phyloP scores from a whole-genome alignment of 768 basidiomycete species.

The Kwoniella europaea region DNA sequence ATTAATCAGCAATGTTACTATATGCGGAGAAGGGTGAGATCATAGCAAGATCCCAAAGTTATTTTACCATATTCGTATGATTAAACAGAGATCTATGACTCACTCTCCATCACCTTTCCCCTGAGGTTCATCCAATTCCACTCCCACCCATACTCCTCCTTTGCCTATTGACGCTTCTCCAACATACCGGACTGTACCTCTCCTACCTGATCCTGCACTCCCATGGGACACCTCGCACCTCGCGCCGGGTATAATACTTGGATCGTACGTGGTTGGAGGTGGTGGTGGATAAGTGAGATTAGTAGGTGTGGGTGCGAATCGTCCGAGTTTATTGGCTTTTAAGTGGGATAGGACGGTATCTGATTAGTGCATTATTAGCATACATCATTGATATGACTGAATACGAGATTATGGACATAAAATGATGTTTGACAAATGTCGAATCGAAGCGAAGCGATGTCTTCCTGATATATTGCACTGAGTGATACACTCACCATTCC shows the following conservation, averaged over 20 bases:
- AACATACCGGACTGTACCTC: constrained; percentile 84
- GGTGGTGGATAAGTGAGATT: constrained; percentile 31
- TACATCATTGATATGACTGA: no score
- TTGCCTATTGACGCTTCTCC: constrained; percentile 78
- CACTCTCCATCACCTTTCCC: constrained; percentile 96
- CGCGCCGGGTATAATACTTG: constrained; percentile 69
- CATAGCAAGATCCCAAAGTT: no score
- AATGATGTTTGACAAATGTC: not conserved
- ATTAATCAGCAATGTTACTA: no score
- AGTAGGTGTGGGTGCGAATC: constrained; percentile 66
- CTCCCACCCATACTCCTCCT: constrained; percentile 76
- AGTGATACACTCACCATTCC: constrained; percentile 67
- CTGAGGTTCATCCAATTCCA: constrained; percentile 93
- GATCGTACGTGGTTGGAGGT: constrained; percentile 23
- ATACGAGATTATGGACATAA: constrained; percentile 8
- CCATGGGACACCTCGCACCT: constrained; percentile 85
- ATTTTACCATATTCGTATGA: no score
- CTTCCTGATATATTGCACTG: no score
- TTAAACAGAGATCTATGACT: constrained; percentile 57
- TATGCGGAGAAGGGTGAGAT: not conserved
- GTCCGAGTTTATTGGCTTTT: constrained; percentile 81
- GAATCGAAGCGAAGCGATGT: not conserved
- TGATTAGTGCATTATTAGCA: constrained; percentile 51
- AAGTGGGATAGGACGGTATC: constrained; percentile 91
- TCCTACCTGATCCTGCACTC: constrained; percentile 69